Percentiles rank a stretch among this genome's conserved stretches.
phyloP scores from a whole-genome alignment of 345 rosid species.

The Brassica cretica region DNA sequence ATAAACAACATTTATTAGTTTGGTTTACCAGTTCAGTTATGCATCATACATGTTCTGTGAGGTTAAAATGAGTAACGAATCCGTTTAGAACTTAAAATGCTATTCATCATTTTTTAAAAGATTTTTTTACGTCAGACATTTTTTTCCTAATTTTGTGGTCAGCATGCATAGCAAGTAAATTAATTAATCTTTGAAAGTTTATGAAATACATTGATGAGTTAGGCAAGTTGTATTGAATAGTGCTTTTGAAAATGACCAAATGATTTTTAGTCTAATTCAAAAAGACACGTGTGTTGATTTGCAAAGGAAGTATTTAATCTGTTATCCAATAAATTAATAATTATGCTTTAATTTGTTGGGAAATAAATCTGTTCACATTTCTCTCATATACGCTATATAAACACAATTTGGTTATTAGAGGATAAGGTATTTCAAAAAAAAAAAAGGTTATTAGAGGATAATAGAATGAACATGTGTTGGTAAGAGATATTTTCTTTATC shows the following conservation, averaged over 20 bases:
- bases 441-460: too few relatives aligned
- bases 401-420: too few relatives aligned
- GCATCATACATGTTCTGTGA: background rate
- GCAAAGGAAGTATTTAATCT: background rate
- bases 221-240: background rate
- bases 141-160: background rate
- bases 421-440: too few relatives aligned
- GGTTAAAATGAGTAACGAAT: background rate
- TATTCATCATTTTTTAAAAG: background rate
- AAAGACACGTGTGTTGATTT: background rate
- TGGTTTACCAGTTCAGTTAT: background rate
- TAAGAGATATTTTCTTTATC: too few relatives aligned
- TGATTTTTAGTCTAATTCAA: background rate
- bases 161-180: background rate
- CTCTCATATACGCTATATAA: too few relatives aligned
- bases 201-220: background rate
- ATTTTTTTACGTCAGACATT: background rate
- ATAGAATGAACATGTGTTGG: too few relatives aligned
- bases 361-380: constrained; percentile 31
- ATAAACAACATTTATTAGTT: background rate
- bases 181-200: background rate
- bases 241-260: background rate
- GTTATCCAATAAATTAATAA: background rate
- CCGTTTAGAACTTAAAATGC: background rate
- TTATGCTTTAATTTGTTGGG: background rate